Conservation (phyloP, 768 basidiomycete genomes). For the Leccinum longicurvipes region DNA sequence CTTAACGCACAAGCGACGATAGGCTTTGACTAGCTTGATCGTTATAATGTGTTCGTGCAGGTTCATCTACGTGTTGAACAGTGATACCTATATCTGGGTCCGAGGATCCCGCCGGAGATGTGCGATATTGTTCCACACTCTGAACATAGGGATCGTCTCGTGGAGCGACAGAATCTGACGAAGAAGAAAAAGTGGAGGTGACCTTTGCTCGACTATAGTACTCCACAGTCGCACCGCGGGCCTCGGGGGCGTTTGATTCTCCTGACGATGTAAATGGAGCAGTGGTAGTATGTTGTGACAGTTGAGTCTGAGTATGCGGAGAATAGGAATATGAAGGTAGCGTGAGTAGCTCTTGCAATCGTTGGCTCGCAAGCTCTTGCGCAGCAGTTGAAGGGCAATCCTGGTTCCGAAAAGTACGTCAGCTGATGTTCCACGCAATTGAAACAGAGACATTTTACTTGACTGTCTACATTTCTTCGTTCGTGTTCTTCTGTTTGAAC, state of each 20-base stretch:
- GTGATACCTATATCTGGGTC: constrained; percentile 13
- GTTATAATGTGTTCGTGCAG: constrained; percentile 11
- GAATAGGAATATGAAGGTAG: constrained; percentile 1
- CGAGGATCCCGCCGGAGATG: not conserved
- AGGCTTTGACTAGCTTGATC: constrained; percentile 14
- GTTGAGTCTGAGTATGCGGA: not conserved
- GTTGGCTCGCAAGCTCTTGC: constrained; percentile 18
- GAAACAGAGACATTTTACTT: constrained; percentile 2
- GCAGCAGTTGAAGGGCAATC: not conserved
- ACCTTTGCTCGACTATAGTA: not conserved
- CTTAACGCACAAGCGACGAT: constrained; percentile 26
- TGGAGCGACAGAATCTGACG: not conserved
- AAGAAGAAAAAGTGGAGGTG: constrained; percentile 6
- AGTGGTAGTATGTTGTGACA: not conserved
- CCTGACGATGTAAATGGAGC: not conserved
- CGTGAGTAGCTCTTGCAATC: constrained; percentile 25
- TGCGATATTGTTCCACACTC: constrained; percentile 4
- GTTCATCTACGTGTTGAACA: constrained; percentile 13
- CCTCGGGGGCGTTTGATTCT: not conserved
- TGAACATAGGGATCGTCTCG: constrained; percentile 6
- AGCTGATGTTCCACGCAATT: not conserved
- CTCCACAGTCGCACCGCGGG: not conserved
- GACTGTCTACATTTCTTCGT: constrained; percentile 3
- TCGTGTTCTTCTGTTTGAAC: constrained; percentile 1
- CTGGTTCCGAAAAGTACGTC: not conserved